Conservation (phyloP, 2,329 filamentous ascomycete genomes). For the Talaromyces funiculosus region DNA sequence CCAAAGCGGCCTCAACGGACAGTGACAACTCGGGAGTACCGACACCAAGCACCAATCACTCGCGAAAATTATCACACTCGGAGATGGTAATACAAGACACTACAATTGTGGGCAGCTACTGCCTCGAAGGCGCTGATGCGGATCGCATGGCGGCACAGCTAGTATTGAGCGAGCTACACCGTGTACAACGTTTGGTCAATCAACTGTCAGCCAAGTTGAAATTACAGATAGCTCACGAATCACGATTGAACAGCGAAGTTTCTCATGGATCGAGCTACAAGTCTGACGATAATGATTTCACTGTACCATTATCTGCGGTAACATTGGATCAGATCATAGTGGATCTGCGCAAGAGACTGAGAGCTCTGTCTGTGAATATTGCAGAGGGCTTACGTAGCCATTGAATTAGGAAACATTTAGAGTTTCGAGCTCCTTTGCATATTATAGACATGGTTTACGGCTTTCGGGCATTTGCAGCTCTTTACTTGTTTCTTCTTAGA, state of each 20-base stretch:
- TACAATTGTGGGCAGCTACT: conserved; percentile 11
- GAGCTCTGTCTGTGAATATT: background rate
- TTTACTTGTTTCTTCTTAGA: background rate
- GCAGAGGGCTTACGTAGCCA: background rate
- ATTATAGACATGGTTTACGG: background rate
- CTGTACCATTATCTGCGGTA: background rate
- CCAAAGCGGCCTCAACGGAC: background rate
- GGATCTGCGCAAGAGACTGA: background rate
- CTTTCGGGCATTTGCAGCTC: background rate
- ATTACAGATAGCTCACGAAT: conserved; percentile 10
- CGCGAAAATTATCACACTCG: background rate
- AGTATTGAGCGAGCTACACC: conserved; percentile 33
- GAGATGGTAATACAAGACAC: background rate
- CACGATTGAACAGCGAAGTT: background rate
- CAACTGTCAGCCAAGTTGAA: conserved; percentile 17
- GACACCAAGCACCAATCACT: background rate
- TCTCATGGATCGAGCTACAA: background rate
- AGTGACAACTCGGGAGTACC: background rate
- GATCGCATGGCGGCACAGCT: conserved; percentile 28
- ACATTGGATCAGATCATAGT: background rate
- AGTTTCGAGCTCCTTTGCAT: background rate
- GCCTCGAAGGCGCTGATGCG: conserved; percentile 19
- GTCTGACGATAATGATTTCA: background rate
- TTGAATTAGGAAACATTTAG: background rate
- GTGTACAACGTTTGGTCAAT: conserved; percentile 28